phyloP scores from a whole-genome alignment of 176 grass and related monocot species.

The Eleusine coracana region DNA sequence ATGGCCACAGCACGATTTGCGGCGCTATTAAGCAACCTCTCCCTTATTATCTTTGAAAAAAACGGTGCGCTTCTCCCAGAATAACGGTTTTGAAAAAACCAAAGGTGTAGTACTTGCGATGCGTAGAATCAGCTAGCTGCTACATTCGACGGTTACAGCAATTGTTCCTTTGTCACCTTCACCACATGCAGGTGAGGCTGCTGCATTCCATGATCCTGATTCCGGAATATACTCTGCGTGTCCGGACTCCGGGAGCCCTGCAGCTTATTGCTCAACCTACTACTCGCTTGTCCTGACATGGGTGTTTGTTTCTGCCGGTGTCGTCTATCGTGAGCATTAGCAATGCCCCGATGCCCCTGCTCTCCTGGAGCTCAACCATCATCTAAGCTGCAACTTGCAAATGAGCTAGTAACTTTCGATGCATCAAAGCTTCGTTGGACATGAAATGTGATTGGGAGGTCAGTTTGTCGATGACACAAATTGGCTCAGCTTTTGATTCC shows the following conservation, averaged over 20 bases:
- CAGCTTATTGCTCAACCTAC: neutral
- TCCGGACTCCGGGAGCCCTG: neutral
- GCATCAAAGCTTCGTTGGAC: too few relatives aligned
- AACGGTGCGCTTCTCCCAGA: too few relatives aligned
- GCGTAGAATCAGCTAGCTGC: neutral
- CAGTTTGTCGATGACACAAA: too few relatives aligned
- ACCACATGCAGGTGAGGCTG: neutral
- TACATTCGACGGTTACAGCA: neutral
- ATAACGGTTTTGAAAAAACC: too few relatives aligned
- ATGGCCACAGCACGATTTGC: too few relatives aligned
- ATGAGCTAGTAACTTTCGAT: neutral
- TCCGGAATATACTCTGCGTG: neutral
- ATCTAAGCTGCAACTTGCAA: neutral
- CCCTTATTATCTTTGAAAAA: too few relatives aligned
- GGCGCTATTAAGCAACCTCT: too few relatives aligned
- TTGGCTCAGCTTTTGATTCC: too few relatives aligned
- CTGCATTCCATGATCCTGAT: neutral
- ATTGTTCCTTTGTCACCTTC: slow-evolving; percentile 5
- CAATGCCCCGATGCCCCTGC: neutral
- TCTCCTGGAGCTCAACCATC: slow-evolving; percentile 6
- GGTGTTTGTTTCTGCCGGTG: slow-evolving; percentile 19
- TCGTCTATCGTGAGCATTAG: slow-evolving; percentile 33
- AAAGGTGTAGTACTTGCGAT: too few relatives aligned
- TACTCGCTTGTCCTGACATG: slow-evolving; percentile 23
- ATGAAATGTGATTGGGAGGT: too few relatives aligned